Evolutionary conservation across 495 filamentous ascomycete genomes (phyloP).

Genomic region (Tuber magnatum): DNA sequence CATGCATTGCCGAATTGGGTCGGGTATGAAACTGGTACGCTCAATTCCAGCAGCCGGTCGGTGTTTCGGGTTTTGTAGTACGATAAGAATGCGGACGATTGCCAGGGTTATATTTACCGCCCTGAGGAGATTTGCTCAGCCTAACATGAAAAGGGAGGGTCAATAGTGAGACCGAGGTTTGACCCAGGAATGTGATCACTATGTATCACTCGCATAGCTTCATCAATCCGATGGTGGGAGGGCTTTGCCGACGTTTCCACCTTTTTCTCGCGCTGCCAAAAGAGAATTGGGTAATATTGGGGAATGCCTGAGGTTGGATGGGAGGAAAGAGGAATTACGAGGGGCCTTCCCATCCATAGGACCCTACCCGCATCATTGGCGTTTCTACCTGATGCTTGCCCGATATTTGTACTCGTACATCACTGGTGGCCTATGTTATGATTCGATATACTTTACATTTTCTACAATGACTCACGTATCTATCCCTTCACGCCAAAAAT

Average conservation of each 20-base stretch:
- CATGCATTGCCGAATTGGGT: not conserved
- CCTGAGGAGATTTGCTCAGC: not conserved
- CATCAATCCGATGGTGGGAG: not conserved
- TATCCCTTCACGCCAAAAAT: slow-evolving; percentile 2
- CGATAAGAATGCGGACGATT: not conserved
- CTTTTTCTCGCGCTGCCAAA: not conserved
- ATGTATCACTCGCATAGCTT: not conserved
- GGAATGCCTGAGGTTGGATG: not conserved
- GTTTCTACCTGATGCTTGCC: not conserved
- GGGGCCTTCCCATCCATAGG: not conserved
- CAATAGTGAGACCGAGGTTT: not conserved
- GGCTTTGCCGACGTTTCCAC: not conserved
- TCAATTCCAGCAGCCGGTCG: not conserved
- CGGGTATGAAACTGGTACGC: not conserved
- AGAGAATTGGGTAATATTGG: not conserved
- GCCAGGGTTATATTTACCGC: not conserved
- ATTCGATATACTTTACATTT: slow-evolving; percentile 3
- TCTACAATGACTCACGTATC: not conserved
- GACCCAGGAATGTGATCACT: not conserved
- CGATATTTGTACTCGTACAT: not conserved
- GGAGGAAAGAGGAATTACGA: not conserved
- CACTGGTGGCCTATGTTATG: not conserved
- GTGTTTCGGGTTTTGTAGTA: not conserved
- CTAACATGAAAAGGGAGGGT: not conserved
- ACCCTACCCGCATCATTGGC: not conserved